Base-by-base conservation (phyloP, 768 basidiomycete genomes). In the Boletus bicolor region DNA sequence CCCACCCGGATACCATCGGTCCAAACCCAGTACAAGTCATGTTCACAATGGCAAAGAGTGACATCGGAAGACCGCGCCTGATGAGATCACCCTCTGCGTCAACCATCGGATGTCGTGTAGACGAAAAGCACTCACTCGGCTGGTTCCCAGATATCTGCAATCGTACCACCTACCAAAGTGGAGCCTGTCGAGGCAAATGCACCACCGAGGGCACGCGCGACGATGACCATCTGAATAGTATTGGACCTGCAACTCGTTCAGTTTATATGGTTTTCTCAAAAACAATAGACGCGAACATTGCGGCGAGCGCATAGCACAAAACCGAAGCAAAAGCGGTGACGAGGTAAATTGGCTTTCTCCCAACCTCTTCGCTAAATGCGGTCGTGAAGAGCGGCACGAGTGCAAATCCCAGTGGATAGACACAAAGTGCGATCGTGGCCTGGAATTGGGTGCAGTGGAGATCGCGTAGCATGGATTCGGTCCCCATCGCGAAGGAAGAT, bases 1-100 rank as follows among this genome's bases (percentile, higher is more conserved):
- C 74, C 82, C 84, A 87, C 15, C 84, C 85, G 24, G 82, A 81
- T 9, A 78, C 69, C 4, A 87, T 70, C 1, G 89, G 83, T 12
- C 85, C 89, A 4, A 91, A 44, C 0, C 83, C 86, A 2, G 82
- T 84, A 1, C 82, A 85, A 3, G 77, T 77, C 35, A 91, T 71
- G 3, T 84, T 87, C 4, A 76, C 75, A 11, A 85, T 55, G 0
- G 86, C 71, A 68, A 91, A 94, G 2, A 87, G 58, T 0, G 86
- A 76, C 88, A 92, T 91, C 0, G 89, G 89, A 2, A 85, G 58
- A 0, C 87, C 85, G 17, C 89, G 87, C 38, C 87, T 89, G 21
- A 37, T 12, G 44, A 12, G 26, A 42, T 34, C 37, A 36, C 35
- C 12, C 9, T 26, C 44, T 38, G 30, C 6, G 9, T 61, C 37